phyloP scores from a whole-genome alignment of 371 early-diverging fungal species.

The Mucor plumbeus region DNA sequence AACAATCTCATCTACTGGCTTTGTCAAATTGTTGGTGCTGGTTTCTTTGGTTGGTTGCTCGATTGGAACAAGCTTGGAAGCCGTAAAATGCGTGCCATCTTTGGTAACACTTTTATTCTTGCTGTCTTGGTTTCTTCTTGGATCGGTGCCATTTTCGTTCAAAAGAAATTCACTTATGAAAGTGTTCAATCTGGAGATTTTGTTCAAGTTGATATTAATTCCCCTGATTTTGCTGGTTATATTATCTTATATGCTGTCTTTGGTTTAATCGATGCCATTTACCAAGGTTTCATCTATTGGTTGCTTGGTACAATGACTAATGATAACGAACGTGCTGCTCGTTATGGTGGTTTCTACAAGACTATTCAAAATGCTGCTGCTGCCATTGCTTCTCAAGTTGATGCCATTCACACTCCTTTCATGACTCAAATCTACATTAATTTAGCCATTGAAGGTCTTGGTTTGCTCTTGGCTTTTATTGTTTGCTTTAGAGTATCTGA shows the following conservation, averaged over 20 bases:
- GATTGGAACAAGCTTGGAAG: constrained; percentile 50
- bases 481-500: constrained; percentile 31
- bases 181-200: constrained; percentile 19
- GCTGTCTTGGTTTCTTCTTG: constrained; percentile 57
- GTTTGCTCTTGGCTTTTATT: constrained; percentile 33
- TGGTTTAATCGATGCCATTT: constrained; percentile 74
- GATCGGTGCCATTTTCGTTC: constrained; percentile 63
- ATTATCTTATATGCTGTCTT: constrained; percentile 66
- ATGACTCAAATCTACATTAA: constrained; percentile 35
- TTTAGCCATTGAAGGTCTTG: constrained; percentile 36
- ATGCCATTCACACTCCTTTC: constrained; percentile 48
- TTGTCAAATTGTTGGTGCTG: constrained; percentile 72
- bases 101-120: constrained; percentile 57
- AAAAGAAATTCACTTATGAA: constrained; percentile 50
- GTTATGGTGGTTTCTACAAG: constrained; percentile 85
- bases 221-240: constrained; percentile 52
- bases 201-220: constrained; percentile 33
- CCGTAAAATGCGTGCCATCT: constrained; percentile 59
- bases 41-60: constrained; percentile 59
- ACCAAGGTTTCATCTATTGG: constrained; percentile 80
- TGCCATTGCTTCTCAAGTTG: constrained; percentile 44
- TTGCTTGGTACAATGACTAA: constrained; percentile 76
- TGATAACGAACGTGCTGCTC: constrained; percentile 69
- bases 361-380: constrained; percentile 70
- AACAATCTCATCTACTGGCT: constrained; percentile 77